phyloP scores from a whole-genome alignment of 2,329 filamentous ascomycete genomes.

The Epicoccum sorghinum region DNA sequence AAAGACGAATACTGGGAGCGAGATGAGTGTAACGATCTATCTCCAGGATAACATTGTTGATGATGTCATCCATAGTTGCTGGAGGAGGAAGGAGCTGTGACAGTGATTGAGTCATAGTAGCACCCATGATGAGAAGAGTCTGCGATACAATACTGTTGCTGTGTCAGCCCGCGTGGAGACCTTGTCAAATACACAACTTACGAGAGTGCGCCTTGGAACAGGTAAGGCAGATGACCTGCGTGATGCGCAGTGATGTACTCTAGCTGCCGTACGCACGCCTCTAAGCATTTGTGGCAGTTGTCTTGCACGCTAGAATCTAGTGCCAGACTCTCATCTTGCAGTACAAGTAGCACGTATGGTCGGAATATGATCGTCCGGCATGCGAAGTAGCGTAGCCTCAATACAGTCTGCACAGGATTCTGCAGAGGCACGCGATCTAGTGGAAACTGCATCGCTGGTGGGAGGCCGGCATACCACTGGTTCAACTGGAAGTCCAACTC shows the following conservation, averaged over 20 bases:
- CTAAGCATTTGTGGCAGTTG: conserved; percentile 80
- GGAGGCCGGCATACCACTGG: conserved; percentile 84
- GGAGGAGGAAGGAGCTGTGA: conserved; percentile 66
- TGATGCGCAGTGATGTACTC: conserved; percentile 81
- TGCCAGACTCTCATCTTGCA: conserved; percentile 76
- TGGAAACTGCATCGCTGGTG: conserved; percentile 76
- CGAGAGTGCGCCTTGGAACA: conserved; percentile 79
- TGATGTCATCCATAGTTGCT: conserved; percentile 72
- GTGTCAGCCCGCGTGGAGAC: conserved; percentile 14
- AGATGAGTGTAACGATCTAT: conserved; percentile 76
- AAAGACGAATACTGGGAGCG: conserved; percentile 75
- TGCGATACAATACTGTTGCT: conserved; percentile 76
- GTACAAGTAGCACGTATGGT: conserved; percentile 79
- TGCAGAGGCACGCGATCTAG: conserved; percentile 70
- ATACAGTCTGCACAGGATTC: conserved; percentile 78
- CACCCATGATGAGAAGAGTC: conserved; percentile 81
- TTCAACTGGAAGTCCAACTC: conserved; percentile 83
- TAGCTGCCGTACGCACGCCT: conserved; percentile 78
- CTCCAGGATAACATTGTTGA: conserved; percentile 77
- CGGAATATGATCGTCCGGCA: conserved; percentile 87
- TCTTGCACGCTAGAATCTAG: conserved; percentile 75
- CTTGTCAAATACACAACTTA: conserved; percentile 28
- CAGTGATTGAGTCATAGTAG: conserved; percentile 78
- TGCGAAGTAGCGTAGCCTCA: conserved; percentile 80
- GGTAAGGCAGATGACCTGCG: conserved; percentile 81